phyloP scores from a whole-genome alignment of 495 filamentous ascomycete genomes.

The Glarea lozoyensis region DNA sequence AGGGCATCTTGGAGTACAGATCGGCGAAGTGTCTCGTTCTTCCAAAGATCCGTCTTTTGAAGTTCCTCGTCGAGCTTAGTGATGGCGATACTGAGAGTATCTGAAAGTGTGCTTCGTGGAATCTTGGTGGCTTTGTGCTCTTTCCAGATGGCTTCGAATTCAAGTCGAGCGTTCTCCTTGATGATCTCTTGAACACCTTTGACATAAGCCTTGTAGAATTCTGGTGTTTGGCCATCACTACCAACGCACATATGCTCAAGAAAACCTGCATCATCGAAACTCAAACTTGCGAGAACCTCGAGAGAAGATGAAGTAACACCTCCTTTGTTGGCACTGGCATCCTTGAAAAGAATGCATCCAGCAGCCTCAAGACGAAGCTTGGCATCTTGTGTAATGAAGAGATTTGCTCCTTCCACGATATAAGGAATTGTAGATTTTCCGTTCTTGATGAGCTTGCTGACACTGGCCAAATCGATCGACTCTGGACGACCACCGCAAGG shows the following conservation, averaged over 20 bases:
- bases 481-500: constrained; percentile 96
- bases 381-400: constrained; percentile 98
- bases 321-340: constrained; percentile 97
- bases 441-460: constrained; percentile 73
- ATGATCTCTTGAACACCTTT: constrained; percentile 84
- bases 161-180: constrained; percentile 77
- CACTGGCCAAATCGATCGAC: constrained; percentile 86
- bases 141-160: constrained; percentile 97
- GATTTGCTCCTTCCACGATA: constrained; percentile 94
- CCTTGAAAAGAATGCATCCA: constrained; percentile 91
- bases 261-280: constrained; percentile 85
- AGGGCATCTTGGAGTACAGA: constrained; percentile 80
- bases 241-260: constrained; percentile 87
- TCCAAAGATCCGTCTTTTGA: constrained; percentile 86
- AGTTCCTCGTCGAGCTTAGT: constrained; percentile 92
- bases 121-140: constrained; percentile 78
- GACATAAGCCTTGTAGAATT: constrained; percentile 90
- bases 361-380: constrained; percentile 92
- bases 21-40: constrained; percentile 65
- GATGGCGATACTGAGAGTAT: constrained; percentile 82
- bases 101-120: constrained; percentile 73
- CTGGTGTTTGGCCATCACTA: constrained; percentile 65
- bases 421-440: constrained; percentile 82
- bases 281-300: constrained; percentile 88
- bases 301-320: constrained; percentile 97